Percentiles rank a stretch among this genome's conserved stretches.
Evolutionary conservation across 176 grass and related monocot genomes (phyloP).

Genomic region (Lolium multiflorum): DNA sequence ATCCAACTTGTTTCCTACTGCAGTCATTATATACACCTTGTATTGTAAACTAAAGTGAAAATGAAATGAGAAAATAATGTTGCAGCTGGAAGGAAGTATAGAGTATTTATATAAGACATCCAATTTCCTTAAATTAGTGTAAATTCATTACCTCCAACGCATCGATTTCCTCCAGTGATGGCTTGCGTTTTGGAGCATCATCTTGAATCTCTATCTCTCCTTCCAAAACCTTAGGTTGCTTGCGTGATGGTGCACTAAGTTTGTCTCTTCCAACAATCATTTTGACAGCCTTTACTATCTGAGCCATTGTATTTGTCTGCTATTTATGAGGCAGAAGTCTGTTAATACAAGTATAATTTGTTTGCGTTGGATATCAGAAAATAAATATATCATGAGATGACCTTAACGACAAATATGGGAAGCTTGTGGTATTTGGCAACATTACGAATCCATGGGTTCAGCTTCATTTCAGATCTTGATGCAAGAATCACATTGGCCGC

Average conservation of each 20-base stretch:
- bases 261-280: constrained; percentile 85
- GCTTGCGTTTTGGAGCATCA: constrained; percentile 88
- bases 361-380: constrained; percentile 27
- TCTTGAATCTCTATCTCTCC: constrained; percentile 91
- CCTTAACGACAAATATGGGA: constrained; percentile 95
- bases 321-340: constrained; percentile 31
- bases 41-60: constrained; percentile 8
- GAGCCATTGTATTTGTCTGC: constrained; percentile 90
- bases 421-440: constrained; percentile 83
- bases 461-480: constrained; percentile 87
- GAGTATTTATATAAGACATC: background rate
- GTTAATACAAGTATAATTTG: constrained; percentile 47
- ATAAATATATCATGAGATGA: constrained; percentile 39
- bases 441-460: constrained; percentile 81
- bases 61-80: constrained; percentile 8
- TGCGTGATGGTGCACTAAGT: constrained; percentile 37
- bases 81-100: background rate
- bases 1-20: background rate
- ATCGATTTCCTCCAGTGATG: constrained; percentile 95
- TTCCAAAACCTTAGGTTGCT: constrained; percentile 47
- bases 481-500: constrained; percentile 85
- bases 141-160: constrained; percentile 79
- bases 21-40: background rate
- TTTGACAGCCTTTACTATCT: constrained; percentile 94
- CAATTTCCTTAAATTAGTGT: constrained; percentile 1